A percentile compares a stretch with the other conserved stretches of the same genome.
phyloP scores from a whole-genome alignment of 1,139 yeast genomes.

The Debaryomyces coudertii region DNA sequence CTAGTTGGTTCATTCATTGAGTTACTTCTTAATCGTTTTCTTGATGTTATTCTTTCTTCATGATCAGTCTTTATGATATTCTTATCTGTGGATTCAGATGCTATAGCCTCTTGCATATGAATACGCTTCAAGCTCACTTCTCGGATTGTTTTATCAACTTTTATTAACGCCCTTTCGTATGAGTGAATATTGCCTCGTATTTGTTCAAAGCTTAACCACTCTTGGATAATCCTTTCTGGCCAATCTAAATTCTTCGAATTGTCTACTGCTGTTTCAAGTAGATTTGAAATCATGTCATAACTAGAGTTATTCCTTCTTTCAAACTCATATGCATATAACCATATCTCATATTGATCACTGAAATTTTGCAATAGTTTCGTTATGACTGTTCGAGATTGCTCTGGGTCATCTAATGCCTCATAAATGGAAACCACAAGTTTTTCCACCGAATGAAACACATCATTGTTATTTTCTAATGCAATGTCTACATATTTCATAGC shows the following conservation, averaged over 20 bases:
- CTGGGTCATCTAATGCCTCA: constrained; percentile 27
- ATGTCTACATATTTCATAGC: constrained; percentile 17
- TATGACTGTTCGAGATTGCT: constrained; percentile 31
- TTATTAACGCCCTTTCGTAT: constrained; percentile 25
- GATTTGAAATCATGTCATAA: constrained; percentile 20
- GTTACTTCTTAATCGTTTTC: constrained; percentile 12
- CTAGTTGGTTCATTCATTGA: constrained; percentile 27
- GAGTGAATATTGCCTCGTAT: constrained; percentile 33
- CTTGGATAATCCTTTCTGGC: constrained; percentile 55
- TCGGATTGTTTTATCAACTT: constrained; percentile 24
- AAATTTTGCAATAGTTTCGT: constrained; percentile 31
- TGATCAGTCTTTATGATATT: background rate
- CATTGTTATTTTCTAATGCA: constrained; percentile 33
- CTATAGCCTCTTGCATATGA: constrained; percentile 7
- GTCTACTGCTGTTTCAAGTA: constrained; percentile 38
- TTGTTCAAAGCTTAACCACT: constrained; percentile 45
- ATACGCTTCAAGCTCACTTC: constrained; percentile 10
- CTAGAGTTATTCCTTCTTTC: constrained; percentile 33
- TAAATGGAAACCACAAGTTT: constrained; percentile 37
- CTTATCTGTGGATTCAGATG: background rate
- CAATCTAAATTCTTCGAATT: constrained; percentile 41
- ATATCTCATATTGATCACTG: constrained; percentile 43
- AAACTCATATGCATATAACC: constrained; percentile 50
- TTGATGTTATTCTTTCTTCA: constrained; percentile 4
- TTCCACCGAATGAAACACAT: constrained; percentile 46